A percentile compares a stretch with the other conserved stretches of the same genome.
These are phyloP conservation scores for Luffa aegyptiaca DNA, from an alignment of 306 rosid genomes.

Conservation along the genomic window DNA sequence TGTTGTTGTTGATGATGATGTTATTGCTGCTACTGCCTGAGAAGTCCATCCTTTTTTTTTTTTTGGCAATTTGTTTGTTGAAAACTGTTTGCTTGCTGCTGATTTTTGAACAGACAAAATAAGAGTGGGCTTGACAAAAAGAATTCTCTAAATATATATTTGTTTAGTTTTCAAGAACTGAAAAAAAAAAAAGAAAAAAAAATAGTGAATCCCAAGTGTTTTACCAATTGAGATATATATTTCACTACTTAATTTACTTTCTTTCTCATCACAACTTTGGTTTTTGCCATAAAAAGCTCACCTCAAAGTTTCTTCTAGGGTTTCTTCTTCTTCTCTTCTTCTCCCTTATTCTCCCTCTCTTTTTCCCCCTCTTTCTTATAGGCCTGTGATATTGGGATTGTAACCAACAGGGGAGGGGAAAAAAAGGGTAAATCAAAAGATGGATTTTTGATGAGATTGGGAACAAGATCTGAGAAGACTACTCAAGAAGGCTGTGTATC, in stretches of 20 bases:
- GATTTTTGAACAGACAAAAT: background rate
- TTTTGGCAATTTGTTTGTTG: background rate
- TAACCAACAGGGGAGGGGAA: background rate
- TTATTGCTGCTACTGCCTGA: background rate
- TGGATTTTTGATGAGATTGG: background rate
- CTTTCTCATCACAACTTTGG: background rate
- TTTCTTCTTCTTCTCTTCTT: background rate
- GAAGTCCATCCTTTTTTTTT: background rate
- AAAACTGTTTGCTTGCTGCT: background rate
- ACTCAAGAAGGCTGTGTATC: background rate
- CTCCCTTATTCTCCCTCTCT: background rate
- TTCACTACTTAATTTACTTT: background rate
- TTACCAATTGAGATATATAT: background rate
- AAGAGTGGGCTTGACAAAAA: background rate
- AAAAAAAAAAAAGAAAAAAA: background rate
- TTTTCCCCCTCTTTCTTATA: background rate
- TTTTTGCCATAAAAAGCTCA: background rate
- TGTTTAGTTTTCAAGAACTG: background rate
- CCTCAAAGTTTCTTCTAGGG: conserved; percentile 2
- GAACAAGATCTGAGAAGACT: conserved; percentile 4
- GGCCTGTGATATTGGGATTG: conserved; percentile 9
- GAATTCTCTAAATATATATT: background rate
- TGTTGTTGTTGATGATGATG: background rate
- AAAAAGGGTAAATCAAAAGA: background rate
- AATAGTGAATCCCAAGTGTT: background rate